phyloP scores from a whole-genome alignment of 139 green algal species.

The Nannochloris sp. region DNA sequence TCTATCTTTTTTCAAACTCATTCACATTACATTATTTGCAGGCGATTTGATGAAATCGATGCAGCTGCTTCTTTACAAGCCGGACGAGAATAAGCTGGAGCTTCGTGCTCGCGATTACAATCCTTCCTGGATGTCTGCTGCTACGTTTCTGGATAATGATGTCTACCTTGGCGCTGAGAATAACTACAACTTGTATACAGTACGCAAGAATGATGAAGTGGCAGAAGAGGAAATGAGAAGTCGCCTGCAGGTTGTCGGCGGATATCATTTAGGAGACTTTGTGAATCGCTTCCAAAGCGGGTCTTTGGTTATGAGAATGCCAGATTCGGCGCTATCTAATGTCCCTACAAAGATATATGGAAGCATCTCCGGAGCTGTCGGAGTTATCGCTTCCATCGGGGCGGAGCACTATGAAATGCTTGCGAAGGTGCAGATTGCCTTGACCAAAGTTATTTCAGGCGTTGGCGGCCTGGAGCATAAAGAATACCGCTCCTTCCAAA shows the following conservation, averaged over 20 bases:
- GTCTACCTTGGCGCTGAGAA: constrained; percentile 74
- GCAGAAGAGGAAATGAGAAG: constrained; percentile 80
- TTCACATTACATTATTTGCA: constrained; percentile 10
- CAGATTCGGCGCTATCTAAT: constrained; percentile 60
- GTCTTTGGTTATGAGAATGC: constrained; percentile 91
- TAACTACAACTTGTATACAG: constrained; percentile 80
- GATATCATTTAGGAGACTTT: constrained; percentile 88
- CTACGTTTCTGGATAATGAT: constrained; percentile 85
- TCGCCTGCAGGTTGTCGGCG: constrained; percentile 47
- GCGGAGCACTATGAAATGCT: constrained; percentile 60
- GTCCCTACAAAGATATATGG: constrained; percentile 82
- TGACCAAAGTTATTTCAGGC: constrained; percentile 66
- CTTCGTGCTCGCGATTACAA: constrained; percentile 69
- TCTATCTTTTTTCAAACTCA: constrained; percentile 2
- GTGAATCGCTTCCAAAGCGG: constrained; percentile 87
- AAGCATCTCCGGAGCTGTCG: constrained; percentile 85
- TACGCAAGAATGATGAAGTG: constrained; percentile 68
- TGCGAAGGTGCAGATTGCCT: constrained; percentile 56
- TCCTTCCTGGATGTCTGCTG: constrained; percentile 83
- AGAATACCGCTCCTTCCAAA: constrained; percentile 76
- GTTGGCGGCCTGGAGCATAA: constrained; percentile 83
- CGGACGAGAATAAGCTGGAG: constrained; percentile 58
- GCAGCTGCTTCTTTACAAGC: constrained; percentile 69
- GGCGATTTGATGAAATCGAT: constrained; percentile 96
- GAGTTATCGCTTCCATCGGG: constrained; percentile 78